Conservation (phyloP, 352 stramenopile genomes). For the Bremia lactucae region DNA sequence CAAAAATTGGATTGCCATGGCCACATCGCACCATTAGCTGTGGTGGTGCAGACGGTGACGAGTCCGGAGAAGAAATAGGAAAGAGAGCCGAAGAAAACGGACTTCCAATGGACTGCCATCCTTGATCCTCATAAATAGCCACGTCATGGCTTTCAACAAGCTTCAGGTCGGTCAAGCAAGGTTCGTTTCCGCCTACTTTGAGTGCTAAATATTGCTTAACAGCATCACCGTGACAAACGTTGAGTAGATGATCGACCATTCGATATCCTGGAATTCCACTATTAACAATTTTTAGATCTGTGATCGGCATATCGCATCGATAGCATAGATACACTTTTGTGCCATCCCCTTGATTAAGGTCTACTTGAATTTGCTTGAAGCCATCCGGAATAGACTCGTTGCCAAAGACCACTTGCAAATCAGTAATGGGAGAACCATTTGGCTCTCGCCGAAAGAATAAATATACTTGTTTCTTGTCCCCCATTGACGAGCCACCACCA, state of each 20-base stretch:
- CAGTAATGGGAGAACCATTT: slow-evolving; percentile 76
- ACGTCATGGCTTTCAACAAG: slow-evolving; percentile 44
- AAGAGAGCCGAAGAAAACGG: slow-evolving; percentile 27
- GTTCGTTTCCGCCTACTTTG: slow-evolving; percentile 73
- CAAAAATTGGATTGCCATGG: slow-evolving; percentile 81
- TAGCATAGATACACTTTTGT: slow-evolving; percentile 82
- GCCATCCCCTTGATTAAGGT: slow-evolving; percentile 78
- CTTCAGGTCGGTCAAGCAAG: slow-evolving; percentile 68
- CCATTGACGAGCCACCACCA: slow-evolving; percentile 31
- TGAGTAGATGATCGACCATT: slow-evolving; percentile 71
- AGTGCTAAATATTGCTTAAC: slow-evolving; percentile 76
- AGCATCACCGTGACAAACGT: slow-evolving; percentile 49
- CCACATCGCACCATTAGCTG: slow-evolving; percentile 67
- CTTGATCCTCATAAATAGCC: slow-evolving; percentile 28
- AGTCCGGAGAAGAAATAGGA: slow-evolving; percentile 1
- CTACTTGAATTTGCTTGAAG: slow-evolving; percentile 80
- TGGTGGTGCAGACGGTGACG: slow-evolving; percentile 12
- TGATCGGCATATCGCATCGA: slow-evolving; percentile 83
- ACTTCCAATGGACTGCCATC: slow-evolving; percentile 66
- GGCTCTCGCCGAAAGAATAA: slow-evolving; percentile 67
- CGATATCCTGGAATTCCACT: slow-evolving; percentile 74
- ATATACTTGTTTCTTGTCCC: slow-evolving; percentile 80
- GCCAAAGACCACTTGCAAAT: slow-evolving; percentile 68
- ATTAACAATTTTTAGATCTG: slow-evolving; percentile 78
- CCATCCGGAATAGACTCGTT: slow-evolving; percentile 78